phyloP scores from a whole-genome alignment of 2,329 filamentous ascomycete genomes.

The Aphanoascus verrucosus region DNA sequence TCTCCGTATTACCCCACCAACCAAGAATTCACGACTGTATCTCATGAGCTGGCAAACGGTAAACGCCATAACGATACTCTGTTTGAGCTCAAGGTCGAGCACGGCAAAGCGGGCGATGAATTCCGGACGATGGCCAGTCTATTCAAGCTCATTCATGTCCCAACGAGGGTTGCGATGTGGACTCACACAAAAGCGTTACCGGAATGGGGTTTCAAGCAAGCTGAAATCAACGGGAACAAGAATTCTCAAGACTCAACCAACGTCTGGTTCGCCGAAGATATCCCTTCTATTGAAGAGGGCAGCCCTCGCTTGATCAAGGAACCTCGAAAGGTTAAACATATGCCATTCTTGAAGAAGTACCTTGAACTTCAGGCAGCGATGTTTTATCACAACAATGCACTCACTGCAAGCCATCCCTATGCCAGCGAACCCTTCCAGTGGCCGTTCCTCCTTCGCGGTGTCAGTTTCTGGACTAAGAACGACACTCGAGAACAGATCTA shows the following conservation, averaged over 20 bases:
- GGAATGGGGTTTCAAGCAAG: constrained; percentile 94
- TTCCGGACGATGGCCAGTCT: constrained; percentile 86
- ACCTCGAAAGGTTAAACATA: constrained; percentile 63
- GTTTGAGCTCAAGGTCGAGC: constrained; percentile 85
- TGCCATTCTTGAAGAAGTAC: constrained; percentile 90
- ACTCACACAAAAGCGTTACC: constrained; percentile 91
- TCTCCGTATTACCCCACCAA: constrained; percentile 95
- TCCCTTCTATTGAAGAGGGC: constrained; percentile 64
- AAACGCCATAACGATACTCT: constrained; percentile 76
- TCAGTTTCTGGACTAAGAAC: constrained; percentile 98
- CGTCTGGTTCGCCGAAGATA: constrained; percentile 86
- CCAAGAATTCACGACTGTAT: constrained; percentile 89
- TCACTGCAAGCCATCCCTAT: constrained; percentile 95
- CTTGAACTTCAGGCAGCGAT: constrained; percentile 93
- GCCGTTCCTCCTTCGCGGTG: constrained; percentile 93
- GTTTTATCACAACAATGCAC: constrained; percentile 98
- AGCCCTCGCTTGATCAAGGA: constrained; percentile 64
- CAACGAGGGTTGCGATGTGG: constrained; percentile 98
- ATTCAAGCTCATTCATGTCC: constrained; percentile 91
- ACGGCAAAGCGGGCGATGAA: constrained; percentile 66
- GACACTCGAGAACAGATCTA: constrained; percentile 95
- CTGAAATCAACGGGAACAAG: constrained; percentile 99
- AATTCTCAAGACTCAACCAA: constrained; percentile 82
- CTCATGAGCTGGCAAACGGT: constrained; percentile 59
- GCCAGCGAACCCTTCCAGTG: constrained; percentile 90